Evolutionary conservation across 495 filamentous ascomycete genomes (phyloP).

Genomic region (Penicillium cosmopolitanum): DNA sequence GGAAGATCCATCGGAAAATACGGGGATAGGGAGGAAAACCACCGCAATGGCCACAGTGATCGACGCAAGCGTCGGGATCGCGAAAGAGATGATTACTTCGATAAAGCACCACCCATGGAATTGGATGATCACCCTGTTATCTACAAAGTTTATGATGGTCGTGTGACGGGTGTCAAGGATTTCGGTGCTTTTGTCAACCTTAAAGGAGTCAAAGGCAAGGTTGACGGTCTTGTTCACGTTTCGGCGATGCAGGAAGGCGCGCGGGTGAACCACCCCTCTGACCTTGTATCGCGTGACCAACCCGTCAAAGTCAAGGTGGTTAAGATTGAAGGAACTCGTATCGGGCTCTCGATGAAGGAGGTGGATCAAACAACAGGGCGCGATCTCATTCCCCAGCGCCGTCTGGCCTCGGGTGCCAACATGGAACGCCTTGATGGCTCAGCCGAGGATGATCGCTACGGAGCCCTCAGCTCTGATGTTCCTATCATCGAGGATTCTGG

Average conservation of each 20-base stretch:
- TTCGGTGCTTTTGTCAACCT: slow-evolving; percentile 96
- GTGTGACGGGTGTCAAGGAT: slow-evolving; percentile 88
- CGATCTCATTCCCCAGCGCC: slow-evolving; percentile 79
- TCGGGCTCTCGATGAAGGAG: slow-evolving; percentile 95
- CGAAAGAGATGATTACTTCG: slow-evolving; percentile 66
- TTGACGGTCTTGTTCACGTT: slow-evolving; percentile 94
- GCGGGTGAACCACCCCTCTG: slow-evolving; percentile 88
- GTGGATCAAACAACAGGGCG: slow-evolving; percentile 89
- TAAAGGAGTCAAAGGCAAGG: slow-evolving; percentile 81
- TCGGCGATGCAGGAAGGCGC: slow-evolving; percentile 88
- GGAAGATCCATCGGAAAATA: slow-evolving; percentile 51
- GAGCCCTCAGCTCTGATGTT: slow-evolving; percentile 58
- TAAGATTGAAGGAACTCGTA: slow-evolving; percentile 77
- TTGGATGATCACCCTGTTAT: slow-evolving; percentile 79
- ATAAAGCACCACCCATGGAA: slow-evolving; percentile 73
- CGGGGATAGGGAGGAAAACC: slow-evolving; percentile 44
- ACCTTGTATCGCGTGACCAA: slow-evolving; percentile 80
- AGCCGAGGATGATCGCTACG: slow-evolving; percentile 55
- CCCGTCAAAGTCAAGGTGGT: slow-evolving; percentile 90
- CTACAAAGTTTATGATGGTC: slow-evolving; percentile 88
- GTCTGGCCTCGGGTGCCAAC: slow-evolving; percentile 90
- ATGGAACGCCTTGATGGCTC: slow-evolving; percentile 74
- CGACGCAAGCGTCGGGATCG: slow-evolving; percentile 45
- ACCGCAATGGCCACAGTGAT: slow-evolving; percentile 45
- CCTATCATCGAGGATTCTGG: slow-evolving; percentile 69